Evolutionary conservation across 1,284 basidiomycete genomes (phyloP).

Genomic region (Schizopora paradoxa): DNA sequence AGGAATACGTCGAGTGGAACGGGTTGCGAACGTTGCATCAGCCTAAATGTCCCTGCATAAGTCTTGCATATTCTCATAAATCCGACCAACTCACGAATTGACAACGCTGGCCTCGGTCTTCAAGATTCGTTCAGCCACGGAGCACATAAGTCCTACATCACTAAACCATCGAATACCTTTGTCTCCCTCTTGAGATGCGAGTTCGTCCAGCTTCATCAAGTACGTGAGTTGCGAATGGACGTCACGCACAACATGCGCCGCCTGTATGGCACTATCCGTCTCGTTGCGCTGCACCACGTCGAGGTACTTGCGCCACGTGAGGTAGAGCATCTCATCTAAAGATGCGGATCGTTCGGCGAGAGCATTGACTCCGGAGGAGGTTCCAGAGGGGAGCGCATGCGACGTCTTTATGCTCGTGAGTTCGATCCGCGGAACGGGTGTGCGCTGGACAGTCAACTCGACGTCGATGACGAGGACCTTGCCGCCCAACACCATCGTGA

Average conservation of each 20-base stretch:
- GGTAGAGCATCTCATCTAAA: constrained; percentile 56
- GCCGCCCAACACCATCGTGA: constrained; percentile 61
- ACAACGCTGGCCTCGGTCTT: constrained; percentile 47
- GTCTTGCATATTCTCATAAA: background rate
- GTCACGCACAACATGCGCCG: constrained; percentile 40
- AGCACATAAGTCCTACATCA: constrained; percentile 50
- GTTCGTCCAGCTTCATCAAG: constrained; percentile 62
- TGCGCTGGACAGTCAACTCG: constrained; percentile 47
- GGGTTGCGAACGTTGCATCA: constrained; percentile 16
- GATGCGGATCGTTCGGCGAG: constrained; percentile 44
- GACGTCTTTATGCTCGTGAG: constrained; percentile 62
- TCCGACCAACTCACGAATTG: constrained; percentile 41
- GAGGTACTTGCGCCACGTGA: constrained; percentile 50
- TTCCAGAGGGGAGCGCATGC: constrained; percentile 56
- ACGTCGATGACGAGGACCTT: constrained; percentile 75
- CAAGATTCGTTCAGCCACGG: constrained; percentile 45
- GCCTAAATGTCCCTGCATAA: constrained; percentile 1
- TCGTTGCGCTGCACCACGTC: constrained; percentile 55
- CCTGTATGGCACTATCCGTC: constrained; percentile 44
- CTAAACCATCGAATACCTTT: constrained; percentile 70
- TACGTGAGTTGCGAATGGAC: constrained; percentile 58
- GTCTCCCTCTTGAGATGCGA: constrained; percentile 54
- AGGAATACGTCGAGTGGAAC: constrained; percentile 66
- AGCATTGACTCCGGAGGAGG: constrained; percentile 30
- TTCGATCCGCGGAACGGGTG: constrained; percentile 31